A percentile compares a stretch with the other conserved stretches of the same genome.
These are phyloP conservation scores for Pseudogymnoascus sp. DNA, from an alignment of 2,329 filamentous ascomycete genomes.

Conservation along the genomic window DNA sequence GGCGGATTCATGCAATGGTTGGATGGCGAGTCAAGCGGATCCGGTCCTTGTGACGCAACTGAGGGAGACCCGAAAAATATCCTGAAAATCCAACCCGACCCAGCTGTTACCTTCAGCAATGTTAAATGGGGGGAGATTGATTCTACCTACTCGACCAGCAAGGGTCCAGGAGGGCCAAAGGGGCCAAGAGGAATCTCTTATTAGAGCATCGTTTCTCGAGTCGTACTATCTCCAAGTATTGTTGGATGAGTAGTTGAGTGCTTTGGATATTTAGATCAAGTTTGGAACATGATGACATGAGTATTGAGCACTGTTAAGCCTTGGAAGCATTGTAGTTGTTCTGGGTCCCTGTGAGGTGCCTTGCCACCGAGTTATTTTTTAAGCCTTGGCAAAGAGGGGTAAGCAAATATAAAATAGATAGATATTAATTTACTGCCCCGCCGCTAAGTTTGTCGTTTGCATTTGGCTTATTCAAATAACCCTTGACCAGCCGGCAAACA, in stretches of 20 bases:
- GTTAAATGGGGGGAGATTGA: slow-evolving; percentile 54
- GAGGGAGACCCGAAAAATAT: slow-evolving; percentile 45
- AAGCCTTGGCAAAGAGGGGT: background rate
- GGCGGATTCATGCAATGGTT: slow-evolving; percentile 49
- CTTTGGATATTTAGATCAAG: background rate
- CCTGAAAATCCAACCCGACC: slow-evolving; percentile 36
- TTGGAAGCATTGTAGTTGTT: too few species aligned
- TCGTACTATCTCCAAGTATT: background rate
- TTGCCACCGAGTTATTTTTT: too few species aligned
- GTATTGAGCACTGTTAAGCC: background rate
- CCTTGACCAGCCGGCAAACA: background rate
- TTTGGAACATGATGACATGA: background rate
- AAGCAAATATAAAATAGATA: slow-evolving; percentile 1
- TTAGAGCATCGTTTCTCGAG: background rate
- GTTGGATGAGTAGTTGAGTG: background rate
- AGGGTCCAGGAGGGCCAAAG: background rate
- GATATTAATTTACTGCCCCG: background rate
- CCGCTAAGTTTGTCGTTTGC: background rate
- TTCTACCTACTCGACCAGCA: slow-evolving; percentile 34
- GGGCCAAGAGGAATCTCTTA: background rate
- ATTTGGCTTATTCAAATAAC: background rate
- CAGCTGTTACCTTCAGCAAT: slow-evolving; percentile 46
- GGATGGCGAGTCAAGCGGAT: slow-evolving; percentile 35
- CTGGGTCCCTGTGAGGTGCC: too few species aligned
- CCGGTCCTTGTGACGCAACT: slow-evolving; percentile 46